Evolutionary conservation across 495 filamentous ascomycete genomes (phyloP).

Genomic region (Aspergillus haitiensis): DNA sequence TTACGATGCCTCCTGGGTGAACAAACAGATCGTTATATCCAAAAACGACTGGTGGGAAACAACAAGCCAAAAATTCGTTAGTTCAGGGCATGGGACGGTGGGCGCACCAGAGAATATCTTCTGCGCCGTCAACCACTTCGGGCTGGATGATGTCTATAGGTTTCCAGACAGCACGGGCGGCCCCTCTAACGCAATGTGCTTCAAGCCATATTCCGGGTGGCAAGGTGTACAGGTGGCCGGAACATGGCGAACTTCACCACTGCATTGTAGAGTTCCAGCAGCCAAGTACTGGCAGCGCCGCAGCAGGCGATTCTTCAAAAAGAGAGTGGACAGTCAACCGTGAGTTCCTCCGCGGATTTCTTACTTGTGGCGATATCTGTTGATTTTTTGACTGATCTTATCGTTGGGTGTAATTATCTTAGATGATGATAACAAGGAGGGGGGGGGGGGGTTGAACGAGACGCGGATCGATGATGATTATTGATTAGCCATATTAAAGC

Average conservation of each 20-base stretch:
- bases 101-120: constrained; percentile 15
- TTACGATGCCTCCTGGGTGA: constrained; percentile 16
- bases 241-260: neutral
- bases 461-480: neutral
- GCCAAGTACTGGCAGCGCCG: neutral
- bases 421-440: neutral
- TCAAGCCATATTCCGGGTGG: neutral
- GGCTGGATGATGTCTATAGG: constrained; percentile 22
- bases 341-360: neutral
- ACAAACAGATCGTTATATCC: constrained; percentile 6
- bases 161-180: neutral
- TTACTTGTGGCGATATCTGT: neutral
- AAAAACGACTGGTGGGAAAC: constrained; percentile 15
- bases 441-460: neutral
- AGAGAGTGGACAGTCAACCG: neutral
- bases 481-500: neutral
- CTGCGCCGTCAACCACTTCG: constrained; percentile 29
- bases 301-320: neutral
- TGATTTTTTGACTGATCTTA: neutral
- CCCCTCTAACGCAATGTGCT: neutral
- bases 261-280: neutral
- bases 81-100: neutral
- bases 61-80: constrained; percentile 13
- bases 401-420: neutral
- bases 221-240: neutral